These are phyloP conservation scores for Rhynchosporium secalis DNA, from an alignment of 2,329 filamentous ascomycete species.

Conservation along the genomic window DNA sequence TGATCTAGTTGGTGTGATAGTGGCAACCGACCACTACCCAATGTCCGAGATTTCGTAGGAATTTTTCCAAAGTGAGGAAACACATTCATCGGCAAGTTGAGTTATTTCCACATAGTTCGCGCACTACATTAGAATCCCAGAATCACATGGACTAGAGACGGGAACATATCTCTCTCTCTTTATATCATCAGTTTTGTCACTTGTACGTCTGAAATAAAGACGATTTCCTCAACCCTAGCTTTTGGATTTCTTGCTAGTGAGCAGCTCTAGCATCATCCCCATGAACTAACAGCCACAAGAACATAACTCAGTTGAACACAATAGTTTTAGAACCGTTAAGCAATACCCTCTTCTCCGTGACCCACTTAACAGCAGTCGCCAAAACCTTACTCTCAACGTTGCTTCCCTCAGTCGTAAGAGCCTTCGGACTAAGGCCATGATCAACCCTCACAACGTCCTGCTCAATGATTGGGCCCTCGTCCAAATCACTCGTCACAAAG, in stretches of 20 bases:
- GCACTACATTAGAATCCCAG: too few species aligned
- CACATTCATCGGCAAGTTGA: too few species aligned
- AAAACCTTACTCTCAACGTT: constrained; percentile 84
- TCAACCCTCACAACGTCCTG: constrained; percentile 77
- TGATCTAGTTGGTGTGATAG: too few species aligned
- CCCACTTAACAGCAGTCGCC: constrained; percentile 81
- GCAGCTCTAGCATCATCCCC: not conserved
- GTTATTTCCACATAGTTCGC: too few species aligned
- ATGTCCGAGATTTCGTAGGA: too few species aligned
- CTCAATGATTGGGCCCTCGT: constrained; percentile 87
- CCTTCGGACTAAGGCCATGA: constrained; percentile 73
- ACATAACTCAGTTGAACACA: constrained; percentile 54
- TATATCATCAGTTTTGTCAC: too few species aligned
- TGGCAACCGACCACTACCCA: too few species aligned
- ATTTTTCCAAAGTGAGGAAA: too few species aligned
- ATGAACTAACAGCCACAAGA: too few species aligned
- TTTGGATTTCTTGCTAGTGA: not conserved
- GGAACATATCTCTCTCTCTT: too few species aligned
- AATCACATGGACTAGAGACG: too few species aligned
- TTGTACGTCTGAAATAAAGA: too few species aligned
- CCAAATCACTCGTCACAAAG: constrained; percentile 81
- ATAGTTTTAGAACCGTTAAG: constrained; percentile 79
- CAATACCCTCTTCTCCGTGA: constrained; percentile 75
- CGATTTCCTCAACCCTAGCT: not conserved
- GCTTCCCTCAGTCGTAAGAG: constrained; percentile 75